Conservation (phyloP, 352 stramenopile species). For the Salisapilia sapeloensis region DNA sequence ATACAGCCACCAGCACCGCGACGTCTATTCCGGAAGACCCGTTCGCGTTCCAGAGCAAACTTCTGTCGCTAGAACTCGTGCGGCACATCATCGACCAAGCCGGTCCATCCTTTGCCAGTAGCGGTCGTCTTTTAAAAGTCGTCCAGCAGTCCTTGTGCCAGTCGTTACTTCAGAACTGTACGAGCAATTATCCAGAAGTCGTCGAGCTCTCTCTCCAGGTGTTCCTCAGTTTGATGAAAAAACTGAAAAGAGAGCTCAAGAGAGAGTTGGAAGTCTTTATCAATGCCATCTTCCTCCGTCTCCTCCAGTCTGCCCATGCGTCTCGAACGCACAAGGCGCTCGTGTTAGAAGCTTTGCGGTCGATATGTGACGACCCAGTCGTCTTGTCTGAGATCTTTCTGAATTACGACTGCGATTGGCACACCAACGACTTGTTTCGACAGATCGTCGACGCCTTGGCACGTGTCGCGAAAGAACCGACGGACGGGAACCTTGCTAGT, state of each 20-base stretch:
- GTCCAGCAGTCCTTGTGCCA: slow-evolving; percentile 96
- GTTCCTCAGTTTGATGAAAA: slow-evolving; percentile 92
- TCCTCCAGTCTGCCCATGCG: slow-evolving; percentile 95
- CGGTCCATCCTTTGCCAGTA: slow-evolving; percentile 86
- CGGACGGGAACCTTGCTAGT: slow-evolving; percentile 54
- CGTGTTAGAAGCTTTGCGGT: slow-evolving; percentile 93
- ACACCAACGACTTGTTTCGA: slow-evolving; percentile 95
- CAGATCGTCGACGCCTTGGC: slow-evolving; percentile 94
- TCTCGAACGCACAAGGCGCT: slow-evolving; percentile 96
- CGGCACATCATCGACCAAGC: slow-evolving; percentile 94
- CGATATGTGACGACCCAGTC: slow-evolving; percentile 89
- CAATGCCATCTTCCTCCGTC: slow-evolving; percentile 94
- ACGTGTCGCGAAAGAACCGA: slow-evolving; percentile 86
- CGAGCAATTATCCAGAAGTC: slow-evolving; percentile 91
- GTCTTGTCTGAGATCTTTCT: slow-evolving; percentile 97
- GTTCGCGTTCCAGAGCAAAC: slow-evolving; percentile 92
- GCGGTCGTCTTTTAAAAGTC: slow-evolving; percentile 93
- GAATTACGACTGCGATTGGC: slow-evolving; percentile 99
- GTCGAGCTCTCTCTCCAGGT: slow-evolving; percentile 95
- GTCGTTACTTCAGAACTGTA: slow-evolving; percentile 97
- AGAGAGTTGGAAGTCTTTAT: slow-evolving; percentile 98
- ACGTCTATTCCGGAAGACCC: slow-evolving; percentile 62
- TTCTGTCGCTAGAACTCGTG: slow-evolving; percentile 95
- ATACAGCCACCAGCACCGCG: slow-evolving; percentile 37
- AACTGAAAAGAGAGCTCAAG: slow-evolving; percentile 92